Conservation (phyloP, 2,329 filamentous ascomycete genomes). For the Ceratocystis albifundus region DNA sequence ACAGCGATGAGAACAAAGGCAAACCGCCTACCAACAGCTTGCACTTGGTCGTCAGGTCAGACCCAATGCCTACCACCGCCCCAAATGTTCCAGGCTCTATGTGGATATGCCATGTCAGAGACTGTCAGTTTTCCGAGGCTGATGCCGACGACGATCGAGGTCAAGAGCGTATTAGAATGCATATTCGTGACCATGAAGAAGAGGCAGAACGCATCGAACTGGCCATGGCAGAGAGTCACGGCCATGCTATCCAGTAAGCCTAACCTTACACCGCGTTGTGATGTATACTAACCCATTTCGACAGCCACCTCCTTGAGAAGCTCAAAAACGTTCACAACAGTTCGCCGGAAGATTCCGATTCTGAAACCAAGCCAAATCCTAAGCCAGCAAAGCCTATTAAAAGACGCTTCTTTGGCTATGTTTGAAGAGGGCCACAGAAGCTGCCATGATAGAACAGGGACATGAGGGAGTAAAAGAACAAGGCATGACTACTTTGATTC, state of each 20-base stretch:
- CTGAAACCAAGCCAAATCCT: background rate
- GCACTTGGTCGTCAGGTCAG: slow-evolving; percentile 37
- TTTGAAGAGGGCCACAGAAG: background rate
- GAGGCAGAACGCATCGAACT: slow-evolving; percentile 41
- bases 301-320: slow-evolving; percentile 46
- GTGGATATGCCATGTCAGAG: slow-evolving; percentile 56
- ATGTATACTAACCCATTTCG: slow-evolving; percentile 26
- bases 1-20: background rate
- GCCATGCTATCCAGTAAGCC: slow-evolving; percentile 46
- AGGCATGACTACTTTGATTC: background rate
- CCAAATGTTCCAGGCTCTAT: slow-evolving; percentile 49
- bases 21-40: slow-evolving; percentile 6
- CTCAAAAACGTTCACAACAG: slow-evolving; percentile 28
- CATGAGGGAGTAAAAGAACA: background rate
- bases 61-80: slow-evolving; percentile 38
- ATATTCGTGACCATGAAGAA: slow-evolving; percentile 49
- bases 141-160: slow-evolving; percentile 46
- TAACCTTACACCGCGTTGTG: slow-evolving; percentile 26
- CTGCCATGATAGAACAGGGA: background rate
- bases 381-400: slow-evolving; percentile 2
- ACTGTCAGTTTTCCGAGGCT: slow-evolving; percentile 53
- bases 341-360: background rate
- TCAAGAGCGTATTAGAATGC: slow-evolving; percentile 43
- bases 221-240: slow-evolving; percentile 46
- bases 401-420: slow-evolving; percentile 10